phyloP scores from a whole-genome alignment of 257 asterid species.

The Penstemon eatonii region DNA sequence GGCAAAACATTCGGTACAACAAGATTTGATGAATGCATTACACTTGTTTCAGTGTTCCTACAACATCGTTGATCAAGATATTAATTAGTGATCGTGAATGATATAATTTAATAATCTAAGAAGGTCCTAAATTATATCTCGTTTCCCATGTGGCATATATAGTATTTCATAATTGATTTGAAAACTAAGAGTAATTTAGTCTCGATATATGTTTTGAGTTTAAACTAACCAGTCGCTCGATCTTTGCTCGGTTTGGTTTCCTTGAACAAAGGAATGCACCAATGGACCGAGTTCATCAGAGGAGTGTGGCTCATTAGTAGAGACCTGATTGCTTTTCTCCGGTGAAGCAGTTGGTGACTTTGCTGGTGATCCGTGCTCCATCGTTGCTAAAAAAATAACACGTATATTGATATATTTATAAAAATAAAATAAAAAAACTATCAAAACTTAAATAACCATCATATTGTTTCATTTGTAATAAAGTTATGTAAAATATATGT shows the following conservation, averaged over 20 bases:
- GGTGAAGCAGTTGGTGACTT: background rate
- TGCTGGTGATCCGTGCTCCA: background rate
- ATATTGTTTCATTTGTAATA: too few relatives aligned
- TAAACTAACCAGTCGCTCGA: background rate
- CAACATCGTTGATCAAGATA: background rate
- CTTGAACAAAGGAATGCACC: background rate
- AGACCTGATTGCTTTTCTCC: background rate
- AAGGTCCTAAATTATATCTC: too few relatives aligned
- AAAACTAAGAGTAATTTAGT: background rate
- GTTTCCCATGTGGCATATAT: too few relatives aligned
- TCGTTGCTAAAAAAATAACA: background rate
- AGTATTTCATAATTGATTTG: too few relatives aligned
- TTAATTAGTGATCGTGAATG: background rate
- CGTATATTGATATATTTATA: too few relatives aligned
- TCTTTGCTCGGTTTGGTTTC: background rate
- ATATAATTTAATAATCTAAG: too few relatives aligned
- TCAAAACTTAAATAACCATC: too few relatives aligned
- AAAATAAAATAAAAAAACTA: too few relatives aligned
- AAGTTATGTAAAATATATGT: too few relatives aligned
- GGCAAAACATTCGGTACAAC: constrained; percentile 3
- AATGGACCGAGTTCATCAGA: background rate
- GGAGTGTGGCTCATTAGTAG: background rate
- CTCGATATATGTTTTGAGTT: too few relatives aligned
- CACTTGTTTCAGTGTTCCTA: constrained; percentile 19
- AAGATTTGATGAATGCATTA: background rate